phyloP scores from a whole-genome alignment of 2,329 filamentous ascomycete species.

The Fonsecaea monophora region DNA sequence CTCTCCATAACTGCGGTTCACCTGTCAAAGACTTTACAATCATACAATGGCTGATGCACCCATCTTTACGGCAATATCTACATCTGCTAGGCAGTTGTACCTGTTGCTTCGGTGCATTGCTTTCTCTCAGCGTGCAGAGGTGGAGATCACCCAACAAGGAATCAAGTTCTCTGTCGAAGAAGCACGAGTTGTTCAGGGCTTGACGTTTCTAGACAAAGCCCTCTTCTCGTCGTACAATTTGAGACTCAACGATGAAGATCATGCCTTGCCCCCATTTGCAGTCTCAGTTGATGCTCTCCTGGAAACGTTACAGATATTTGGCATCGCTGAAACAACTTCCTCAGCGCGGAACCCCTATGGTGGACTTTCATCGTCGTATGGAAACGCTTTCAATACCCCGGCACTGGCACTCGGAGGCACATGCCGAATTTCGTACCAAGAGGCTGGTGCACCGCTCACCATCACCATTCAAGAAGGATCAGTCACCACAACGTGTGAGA shows the following conservation, averaged over 20 bases:
- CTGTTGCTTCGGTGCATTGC: constrained; percentile 67
- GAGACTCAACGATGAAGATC: constrained; percentile 55
- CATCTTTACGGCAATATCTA: constrained; percentile 67
- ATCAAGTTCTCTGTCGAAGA: constrained; percentile 89
- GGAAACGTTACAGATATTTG: constrained; percentile 95
- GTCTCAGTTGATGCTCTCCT: constrained; percentile 86
- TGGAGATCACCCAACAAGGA: constrained; percentile 82
- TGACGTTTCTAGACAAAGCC: constrained; percentile 83
- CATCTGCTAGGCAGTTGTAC: constrained; percentile 66
- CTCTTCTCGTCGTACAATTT: constrained; percentile 88
- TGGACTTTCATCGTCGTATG: constrained; percentile 49
- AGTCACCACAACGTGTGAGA: constrained; percentile 85
- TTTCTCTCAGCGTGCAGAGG: constrained; percentile 65
- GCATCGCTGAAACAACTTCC: constrained; percentile 69
- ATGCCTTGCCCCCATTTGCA: constrained; percentile 73
- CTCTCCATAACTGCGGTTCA: neutral
- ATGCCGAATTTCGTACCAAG: constrained; percentile 79
- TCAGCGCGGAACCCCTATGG: constrained; percentile 45
- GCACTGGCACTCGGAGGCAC: constrained; percentile 83
- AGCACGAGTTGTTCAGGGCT: constrained; percentile 86
- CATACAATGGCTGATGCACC: constrained; percentile 45
- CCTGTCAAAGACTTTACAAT: constrained; percentile 1
- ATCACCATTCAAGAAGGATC: constrained; percentile 85
- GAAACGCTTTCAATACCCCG: constrained; percentile 82
- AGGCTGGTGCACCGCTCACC: constrained; percentile 77